A percentile compares a stretch with the other conserved stretches of the same genome.
Evolutionary conservation across 140 eudicot species (phyloP).

Genomic region (Oenanthe javanica): DNA sequence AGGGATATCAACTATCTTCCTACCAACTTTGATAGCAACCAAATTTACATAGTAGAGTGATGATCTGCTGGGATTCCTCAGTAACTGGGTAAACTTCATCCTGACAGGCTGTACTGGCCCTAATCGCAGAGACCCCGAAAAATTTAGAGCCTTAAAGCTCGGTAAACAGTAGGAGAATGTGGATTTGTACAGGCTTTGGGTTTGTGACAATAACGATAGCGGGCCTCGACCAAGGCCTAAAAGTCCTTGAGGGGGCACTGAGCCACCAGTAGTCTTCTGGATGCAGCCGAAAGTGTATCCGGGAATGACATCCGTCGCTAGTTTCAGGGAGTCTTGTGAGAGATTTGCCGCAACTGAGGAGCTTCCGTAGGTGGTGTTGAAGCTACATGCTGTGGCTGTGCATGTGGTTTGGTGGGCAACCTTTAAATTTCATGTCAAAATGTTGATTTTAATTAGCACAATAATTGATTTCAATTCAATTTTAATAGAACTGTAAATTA

Average conservation of each 20-base stretch:
- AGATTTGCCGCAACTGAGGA: constrained; percentile 1
- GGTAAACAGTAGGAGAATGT: constrained; percentile 1
- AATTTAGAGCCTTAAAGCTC: not conserved
- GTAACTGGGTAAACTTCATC: not conserved
- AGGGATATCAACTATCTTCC: not conserved
- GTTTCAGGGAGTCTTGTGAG: not conserved
- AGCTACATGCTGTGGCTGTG: constrained; percentile 7
- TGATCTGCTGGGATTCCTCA: not conserved
- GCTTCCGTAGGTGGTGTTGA: not conserved
- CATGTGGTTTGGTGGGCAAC: not conserved
- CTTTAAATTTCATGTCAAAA: not conserved
- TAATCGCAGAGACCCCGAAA: not conserved
- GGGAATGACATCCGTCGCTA: not conserved
- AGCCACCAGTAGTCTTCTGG: not conserved
- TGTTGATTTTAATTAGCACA: not conserved
- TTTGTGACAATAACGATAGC: not conserved
- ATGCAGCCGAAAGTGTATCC: constrained; percentile 1
- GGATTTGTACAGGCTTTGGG: not conserved
- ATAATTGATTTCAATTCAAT: too few species aligned
- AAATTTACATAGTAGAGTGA: constrained; percentile 4
- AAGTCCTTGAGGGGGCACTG: not conserved
- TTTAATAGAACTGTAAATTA: too few species aligned
- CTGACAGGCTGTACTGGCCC: not conserved
- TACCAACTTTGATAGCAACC: not conserved
- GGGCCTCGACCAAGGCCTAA: constrained; percentile 2